A percentile compares a stretch with the other conserved stretches of the same genome.
These are phyloP conservation scores for Lentinula detonsa DNA, from an alignment of 768 basidiomycete species.

Conservation along the genomic window DNA sequence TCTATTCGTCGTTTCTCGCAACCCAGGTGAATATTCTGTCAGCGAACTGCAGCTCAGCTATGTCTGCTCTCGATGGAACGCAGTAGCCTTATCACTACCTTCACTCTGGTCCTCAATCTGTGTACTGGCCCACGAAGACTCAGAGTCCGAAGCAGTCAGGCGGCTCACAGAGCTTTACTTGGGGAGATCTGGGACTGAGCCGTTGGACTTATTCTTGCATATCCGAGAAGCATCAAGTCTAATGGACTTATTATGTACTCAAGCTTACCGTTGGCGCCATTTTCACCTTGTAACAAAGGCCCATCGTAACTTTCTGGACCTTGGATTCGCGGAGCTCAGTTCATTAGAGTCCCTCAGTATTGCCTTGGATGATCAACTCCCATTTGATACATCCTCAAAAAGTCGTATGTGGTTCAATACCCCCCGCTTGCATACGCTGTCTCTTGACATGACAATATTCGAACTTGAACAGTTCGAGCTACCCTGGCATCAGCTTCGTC, in stretches of 20 bases:
- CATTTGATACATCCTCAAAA: background rate
- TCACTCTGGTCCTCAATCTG: background rate
- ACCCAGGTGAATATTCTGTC: background rate
- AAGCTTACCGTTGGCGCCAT: background rate
- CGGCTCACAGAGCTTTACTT: background rate
- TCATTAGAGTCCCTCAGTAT: background rate
- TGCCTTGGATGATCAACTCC: background rate
- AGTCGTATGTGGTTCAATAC: background rate
- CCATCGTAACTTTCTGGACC: background rate
- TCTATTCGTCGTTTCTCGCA: background rate
- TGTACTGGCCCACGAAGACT: background rate
- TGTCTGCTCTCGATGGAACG: conserved; percentile 2
- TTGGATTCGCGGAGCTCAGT: background rate
- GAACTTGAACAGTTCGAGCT: background rate
- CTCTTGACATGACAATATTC: background rate
- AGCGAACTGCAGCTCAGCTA: background rate
- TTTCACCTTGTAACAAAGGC: background rate
- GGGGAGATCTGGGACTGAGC: background rate
- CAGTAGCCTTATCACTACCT: background rate
- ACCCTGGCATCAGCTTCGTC: background rate
- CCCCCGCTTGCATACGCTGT: background rate
- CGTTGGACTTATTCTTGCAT: background rate
- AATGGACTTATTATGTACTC: background rate
- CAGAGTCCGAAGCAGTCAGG: background rate
- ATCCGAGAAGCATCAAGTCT: background rate